Evolutionary conservation across 768 basidiomycete species (phyloP), one percentile per base, ranked within the genome.

Genomic region (Mrakia gelida): DNA sequence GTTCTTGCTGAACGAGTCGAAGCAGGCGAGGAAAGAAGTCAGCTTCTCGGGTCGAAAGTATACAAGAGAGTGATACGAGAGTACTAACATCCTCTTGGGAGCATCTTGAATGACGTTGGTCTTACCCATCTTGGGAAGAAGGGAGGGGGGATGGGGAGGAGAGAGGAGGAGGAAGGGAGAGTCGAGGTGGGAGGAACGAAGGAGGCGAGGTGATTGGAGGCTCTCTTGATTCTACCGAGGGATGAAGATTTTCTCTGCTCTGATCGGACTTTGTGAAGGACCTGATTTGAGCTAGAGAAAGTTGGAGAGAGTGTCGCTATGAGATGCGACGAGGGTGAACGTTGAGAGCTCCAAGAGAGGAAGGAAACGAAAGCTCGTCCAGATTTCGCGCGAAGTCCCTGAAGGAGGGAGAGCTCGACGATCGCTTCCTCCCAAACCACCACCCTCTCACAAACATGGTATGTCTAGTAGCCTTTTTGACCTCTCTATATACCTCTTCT

Each of bases 1-100:
- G 84, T 93, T 91, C 87, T 98, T 98, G 82, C 95, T 97, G 83
- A 49, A 76, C 3, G 56, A 30, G 16, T 6, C 3, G 30, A 62
- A 54, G 7, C 6, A 28, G 18, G 18, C 11, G 15, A 32, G 7
- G 32, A 52, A 61, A 41, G 5, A 3, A 74, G 45, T 59, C 45
- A 73, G 78, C 79, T 54, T 52, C 49, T 34, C 23, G 1, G 28
- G 63, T 11, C 52, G 38, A 1, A 28, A 32, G 34, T 43, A 30
- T 26, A 18, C 13, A 26, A 59, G 2, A 6, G 62, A 43, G 30
- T 11, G 28, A 23, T 26, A 30, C 11, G 21, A 65, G 43, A 34
- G 21, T 28, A 81, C 84, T 81, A 62, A 85, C 84, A 85, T 85
- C 75, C 83, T 75, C 61, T 83, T 82, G 21, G 85, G 85, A 18